Evolutionary conservation across 805 yeast genomes (phyloP), one percentile per base, ranked within the genome.

Genomic region (Kazachstania taianensis): DNA sequence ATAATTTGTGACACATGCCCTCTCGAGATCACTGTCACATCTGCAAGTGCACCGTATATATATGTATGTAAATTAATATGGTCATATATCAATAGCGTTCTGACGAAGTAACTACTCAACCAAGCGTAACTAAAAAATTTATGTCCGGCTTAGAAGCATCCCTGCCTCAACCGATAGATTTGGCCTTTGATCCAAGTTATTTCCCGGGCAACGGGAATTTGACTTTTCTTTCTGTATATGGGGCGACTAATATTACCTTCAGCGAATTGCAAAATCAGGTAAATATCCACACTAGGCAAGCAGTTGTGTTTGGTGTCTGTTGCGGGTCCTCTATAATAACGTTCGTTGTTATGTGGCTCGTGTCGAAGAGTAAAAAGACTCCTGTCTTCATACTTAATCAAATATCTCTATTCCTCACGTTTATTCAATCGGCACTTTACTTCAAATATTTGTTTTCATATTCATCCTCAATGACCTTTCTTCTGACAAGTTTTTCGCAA

Each of bases 381-480:
- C 82, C 86, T 6, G 72, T 85, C 20, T 89, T 84, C 54, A 54
- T 77, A n/a, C 58, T 85, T 30, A 86, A 87, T 56, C 77, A 76
- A 52, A 34, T 66, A 2, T 72, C 81, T 23, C 62, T 89, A 35
- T 33, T 72, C 2, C 52, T 75, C 4, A 58, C 78, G 36, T 55
- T 78, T 4, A 38, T 85, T 12, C 79, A 81, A 36, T 72, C 86
- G 1, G 68, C 72, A 2, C 57, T 86, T 5, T 76, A 70, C 57
- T 48, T 81, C 20, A 66, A 60, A 9, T 75, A 77, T 44, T 52
- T 77, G 14, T 49, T 68, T 23, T 73, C 81, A 8, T 66, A 75
- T 1, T 72, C 69, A 43, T 62, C 69, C 20, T 60, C 76, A 0
- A 36, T 75, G 1, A 60, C 79, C 1, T 64, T 65, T 36, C 43